Evolutionary conservation across 2,329 filamentous ascomycete species (phyloP), one percentile per base, ranked within the genome.

Genomic region (Xylaria sp.): DNA sequence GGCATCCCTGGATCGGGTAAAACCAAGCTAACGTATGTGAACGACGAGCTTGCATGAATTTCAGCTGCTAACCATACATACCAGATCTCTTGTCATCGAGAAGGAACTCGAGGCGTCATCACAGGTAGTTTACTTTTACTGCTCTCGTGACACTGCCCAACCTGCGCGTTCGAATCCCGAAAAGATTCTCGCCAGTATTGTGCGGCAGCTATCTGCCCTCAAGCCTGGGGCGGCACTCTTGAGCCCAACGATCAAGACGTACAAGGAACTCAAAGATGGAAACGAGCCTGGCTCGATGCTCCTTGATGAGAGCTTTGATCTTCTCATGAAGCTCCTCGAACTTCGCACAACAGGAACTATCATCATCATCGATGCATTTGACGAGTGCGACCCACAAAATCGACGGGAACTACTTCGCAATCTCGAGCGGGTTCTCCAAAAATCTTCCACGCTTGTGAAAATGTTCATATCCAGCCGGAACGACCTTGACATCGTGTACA

Each of bases 391-490:
- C 11, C 52, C 16, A 34, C 8, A 35, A 51, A 59, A 52, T 7
- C 57, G 52, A 9, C 37, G 52, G 18, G 42, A n/a, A 1, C 13
- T 59, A 2, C 52, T 55, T 7, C 6, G 55, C 52, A 16, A 35
- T 2, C 18, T 55, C 10, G 13, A 37, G 34, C n/a, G 23, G 19
- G 7, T 59, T 18, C 47, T 59, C 18, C 52, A 13, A 18, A 8
- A 51, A 47, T 46, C 57, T 34, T 42, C 34, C 18, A 52, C 47
- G 2, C 37, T 55, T 23, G 18, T 59, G 6, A 59, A 59, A 13
- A 55, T 59, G 9, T 59, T 59, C 23, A 13, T 59, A 4, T 54
- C 57, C 37, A 59, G 57, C 13, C 57, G 57, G 35, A 23, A 59
- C 23, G 35, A 59, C 44, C 23, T 51, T 34, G 48, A 59, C 16